Base-by-base conservation (phyloP, 1,284 basidiomycete genomes). In the Austroboletus niveus region DNA sequence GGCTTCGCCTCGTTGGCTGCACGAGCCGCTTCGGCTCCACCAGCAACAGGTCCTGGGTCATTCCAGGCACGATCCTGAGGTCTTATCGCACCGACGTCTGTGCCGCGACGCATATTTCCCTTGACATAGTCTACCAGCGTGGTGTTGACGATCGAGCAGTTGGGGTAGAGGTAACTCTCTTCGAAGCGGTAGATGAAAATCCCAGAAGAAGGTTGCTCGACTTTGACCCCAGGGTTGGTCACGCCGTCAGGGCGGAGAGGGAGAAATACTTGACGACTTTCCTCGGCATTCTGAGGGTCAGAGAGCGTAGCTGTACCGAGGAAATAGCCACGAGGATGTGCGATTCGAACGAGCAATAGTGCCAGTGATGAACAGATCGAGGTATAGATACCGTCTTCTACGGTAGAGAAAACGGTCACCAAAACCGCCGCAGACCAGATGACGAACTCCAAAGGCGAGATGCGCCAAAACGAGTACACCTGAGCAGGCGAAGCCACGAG, bases 341-440 rank as follows among this genome's bases (percentile, higher is more conserved):
- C 95, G 55, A 99, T 74, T 56, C 94, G 89, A 64, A 96, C 74
- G 50, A 99, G 81, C 14, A 99, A 79, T n/a, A 98, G 81, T 1
- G 77, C 92, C 32, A 87, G 71, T 0, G 94, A 97, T 0, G 90
- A 80, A 34, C 76, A 75, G 57, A 98, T 87, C 8, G 94, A 93
- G 42, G 87, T 86, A 72, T 99, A 99, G 69, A 99, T 95, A 49
- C 96, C 97, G 52, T 92, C 82, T 74, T 99, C 96, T 64, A 98
- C 94, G 32, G 83, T 82, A 39, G 88, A 84, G 75, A 95, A 95
- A 42, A 96, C 70, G 10, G 93, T 95, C 64, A 92, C 85, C 31
- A 98, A 71, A 15, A 99, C 96, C 22, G 92, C 92, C 0, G 87
- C 91, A 17, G 76, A 61, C 82, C 91, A 99, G 69, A 99, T 98